Conservation (phyloP, 805 yeast genomes). For the Lipomyces kockii region DNA sequence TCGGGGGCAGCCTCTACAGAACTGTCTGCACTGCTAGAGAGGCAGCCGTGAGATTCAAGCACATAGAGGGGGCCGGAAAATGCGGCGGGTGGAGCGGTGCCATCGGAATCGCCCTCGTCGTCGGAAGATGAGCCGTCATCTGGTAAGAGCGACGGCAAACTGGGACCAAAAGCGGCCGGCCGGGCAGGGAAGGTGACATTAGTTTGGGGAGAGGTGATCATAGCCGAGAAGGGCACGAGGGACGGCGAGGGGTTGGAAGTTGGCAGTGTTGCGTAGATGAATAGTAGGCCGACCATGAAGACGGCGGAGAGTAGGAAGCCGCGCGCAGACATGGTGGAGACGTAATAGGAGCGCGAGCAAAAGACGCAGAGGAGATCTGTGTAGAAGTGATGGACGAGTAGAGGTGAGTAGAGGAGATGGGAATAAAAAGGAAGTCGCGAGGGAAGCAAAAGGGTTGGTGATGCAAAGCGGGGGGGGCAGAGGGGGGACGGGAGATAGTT, state of each 20-base stretch:
- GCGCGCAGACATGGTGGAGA: conserved; percentile 30
- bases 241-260: conserved; percentile 19
- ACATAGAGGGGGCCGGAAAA: conserved; percentile 39
- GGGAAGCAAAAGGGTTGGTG: not conserved
- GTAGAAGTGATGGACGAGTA: not conserved
- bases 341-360: not conserved
- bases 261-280: conserved; percentile 29
- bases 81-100: conserved; percentile 15
- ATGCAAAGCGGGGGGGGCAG: not conserved
- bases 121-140: conserved; percentile 8
- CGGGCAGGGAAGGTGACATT: conserved; percentile 45
- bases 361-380: not conserved
- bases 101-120: conserved; percentile 8
- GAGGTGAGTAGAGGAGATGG: not conserved
- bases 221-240: conserved; percentile 36
- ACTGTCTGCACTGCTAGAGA: conserved; percentile 3
- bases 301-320: conserved; percentile 31
- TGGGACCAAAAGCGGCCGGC: conserved; percentile 48
- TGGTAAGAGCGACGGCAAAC: conserved; percentile 20
- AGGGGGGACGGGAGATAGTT: not conserved
- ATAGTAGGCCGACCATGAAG: conserved; percentile 33
- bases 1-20: conserved; percentile 35
- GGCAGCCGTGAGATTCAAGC: conserved; percentile 40
- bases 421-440: not conserved
- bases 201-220: conserved; percentile 41